Base-by-base conservation (phyloP, 2,329 filamentous ascomycete genomes). In the Blastomyces emzantsi region DNA sequence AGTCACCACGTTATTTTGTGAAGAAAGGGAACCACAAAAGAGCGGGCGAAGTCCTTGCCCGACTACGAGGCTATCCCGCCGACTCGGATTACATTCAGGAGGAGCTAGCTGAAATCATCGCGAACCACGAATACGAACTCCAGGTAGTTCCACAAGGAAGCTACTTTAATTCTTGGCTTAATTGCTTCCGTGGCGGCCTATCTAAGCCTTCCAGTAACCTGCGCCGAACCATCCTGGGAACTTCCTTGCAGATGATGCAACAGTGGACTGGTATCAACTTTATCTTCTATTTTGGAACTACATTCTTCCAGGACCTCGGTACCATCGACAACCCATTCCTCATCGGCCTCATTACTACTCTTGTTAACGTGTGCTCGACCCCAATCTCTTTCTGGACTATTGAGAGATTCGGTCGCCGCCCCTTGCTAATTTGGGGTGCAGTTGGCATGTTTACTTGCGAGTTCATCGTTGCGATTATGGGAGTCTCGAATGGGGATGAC, bases 201-300 rank as follows among this genome's bases (percentile, higher is more conserved):
- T 81, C 77, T 73, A 75, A 79, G 64, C 78, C 82, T 28, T 81
- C 80, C 73, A 82, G 80, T 71, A 80, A 80, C 68, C 63, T 90
- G 63, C 87, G 88, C 71, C 84, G 86, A 68, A 88, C 87, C 33
- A 85, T 90, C 64, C 81, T 90, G 55, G 88, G 88, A 70, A 88
- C 85, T 55, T 87, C 86, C 33, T 80, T 90, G 43, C 88, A 90
- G 80, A 90, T 90, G 87, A 90, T 90, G 87, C 88, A 90, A 77
- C 87, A 90, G 77, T 68, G 84, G 85, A 92, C 90, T 33, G 90
- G 91, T 81, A 89, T 96, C 78, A 96, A 96, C 83, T 95, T 93
- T 78, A 90, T 94, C 82, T 94, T 92, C 81, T 68, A 90, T 80
- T 90, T 87, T 80, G 90, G 89, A 45, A 92, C 90, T 43, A 85